Evolutionary conservation across 2,329 filamentous ascomycete species (phyloP).

Genomic region (Grosmannia clavigera): DNA sequence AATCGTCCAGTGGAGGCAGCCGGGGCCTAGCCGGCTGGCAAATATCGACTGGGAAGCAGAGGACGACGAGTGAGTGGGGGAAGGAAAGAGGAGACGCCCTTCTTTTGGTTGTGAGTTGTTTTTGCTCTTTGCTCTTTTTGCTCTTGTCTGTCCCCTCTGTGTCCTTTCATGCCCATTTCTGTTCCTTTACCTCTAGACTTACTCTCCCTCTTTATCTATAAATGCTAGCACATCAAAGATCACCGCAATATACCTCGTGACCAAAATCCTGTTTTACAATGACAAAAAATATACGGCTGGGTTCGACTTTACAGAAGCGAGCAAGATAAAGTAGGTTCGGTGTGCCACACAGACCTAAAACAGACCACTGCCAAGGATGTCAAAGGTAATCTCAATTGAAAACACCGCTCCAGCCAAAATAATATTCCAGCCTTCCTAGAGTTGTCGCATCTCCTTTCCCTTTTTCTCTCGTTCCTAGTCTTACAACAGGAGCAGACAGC

Average conservation of each 20-base stretch:
- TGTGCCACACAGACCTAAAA: neutral
- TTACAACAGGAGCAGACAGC: neutral
- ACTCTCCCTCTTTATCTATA: neutral
- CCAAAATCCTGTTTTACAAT: neutral
- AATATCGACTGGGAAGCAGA: too few relatives aligned
- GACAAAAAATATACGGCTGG: neutral
- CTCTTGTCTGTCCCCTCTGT: too few relatives aligned
- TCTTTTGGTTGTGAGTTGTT: neutral
- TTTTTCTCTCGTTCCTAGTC: neutral
- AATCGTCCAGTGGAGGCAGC: neutral
- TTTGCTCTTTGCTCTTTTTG: neutral
- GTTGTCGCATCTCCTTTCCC: neutral
- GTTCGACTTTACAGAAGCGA: neutral
- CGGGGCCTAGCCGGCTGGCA: slow-evolving; percentile 5
- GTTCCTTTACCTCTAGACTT: too few relatives aligned
- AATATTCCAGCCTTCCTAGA: neutral
- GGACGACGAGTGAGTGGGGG: neutral
- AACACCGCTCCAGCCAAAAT: neutral
- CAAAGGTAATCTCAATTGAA: neutral
- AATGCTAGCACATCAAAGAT: neutral
- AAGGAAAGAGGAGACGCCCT: neutral
- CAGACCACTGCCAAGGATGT: neutral
- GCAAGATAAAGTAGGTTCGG: neutral
- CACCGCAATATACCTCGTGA: too few relatives aligned
- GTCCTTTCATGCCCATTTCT: too few relatives aligned